Evolutionary conservation across 148 eudicot genomes (phyloP).

Genomic region (Drosera capensis): DNA sequence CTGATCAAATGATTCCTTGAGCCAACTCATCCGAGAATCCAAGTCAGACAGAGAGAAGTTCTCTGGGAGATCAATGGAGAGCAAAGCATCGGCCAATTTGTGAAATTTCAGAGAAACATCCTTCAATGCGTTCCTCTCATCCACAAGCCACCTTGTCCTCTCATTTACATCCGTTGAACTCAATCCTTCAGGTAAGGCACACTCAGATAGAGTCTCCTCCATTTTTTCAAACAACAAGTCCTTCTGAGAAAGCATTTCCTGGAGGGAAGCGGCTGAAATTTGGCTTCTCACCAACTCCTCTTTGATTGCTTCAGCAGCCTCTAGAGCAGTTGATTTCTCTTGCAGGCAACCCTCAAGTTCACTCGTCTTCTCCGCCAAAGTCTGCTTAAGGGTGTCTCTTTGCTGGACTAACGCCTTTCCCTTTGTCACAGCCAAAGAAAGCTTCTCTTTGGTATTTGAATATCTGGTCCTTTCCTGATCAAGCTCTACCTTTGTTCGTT

Average conservation of each 20-base stretch:
- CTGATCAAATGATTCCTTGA: conserved; percentile 42
- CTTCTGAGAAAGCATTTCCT: conserved; percentile 48
- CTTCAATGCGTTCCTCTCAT: conserved; percentile 45
- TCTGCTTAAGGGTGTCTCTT: conserved; percentile 73
- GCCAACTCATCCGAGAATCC: conserved; percentile 54
- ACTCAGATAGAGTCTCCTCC: conserved; percentile 37
- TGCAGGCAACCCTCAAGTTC: conserved; percentile 60
- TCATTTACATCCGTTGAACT: conserved; percentile 37
- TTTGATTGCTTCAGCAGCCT: conserved; percentile 47
- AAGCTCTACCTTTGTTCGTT: conserved; percentile 53
- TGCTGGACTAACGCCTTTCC: conserved; percentile 97
- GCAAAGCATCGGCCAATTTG: conserved; percentile 32
- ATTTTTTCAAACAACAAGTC: conserved; percentile 42
- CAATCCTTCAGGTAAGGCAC: conserved; percentile 25
- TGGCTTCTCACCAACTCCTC: conserved; percentile 45
- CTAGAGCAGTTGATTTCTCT: conserved; percentile 57
- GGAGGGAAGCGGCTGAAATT: conserved; percentile 39
- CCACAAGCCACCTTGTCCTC: conserved; percentile 48
- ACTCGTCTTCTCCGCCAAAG: conserved; percentile 52
- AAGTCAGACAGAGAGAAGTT: conserved; percentile 35
- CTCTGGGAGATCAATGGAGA: conserved; percentile 52
- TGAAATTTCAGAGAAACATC: conserved; percentile 30
- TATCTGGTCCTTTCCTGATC: conserved; percentile 73
- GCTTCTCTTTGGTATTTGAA: conserved; percentile 84
- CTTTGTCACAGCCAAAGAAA: conserved; percentile 90